Evolutionary conservation across 176 grass and related monocot species (phyloP).

Genomic region (Miscanthus lutarioriparius): DNA sequence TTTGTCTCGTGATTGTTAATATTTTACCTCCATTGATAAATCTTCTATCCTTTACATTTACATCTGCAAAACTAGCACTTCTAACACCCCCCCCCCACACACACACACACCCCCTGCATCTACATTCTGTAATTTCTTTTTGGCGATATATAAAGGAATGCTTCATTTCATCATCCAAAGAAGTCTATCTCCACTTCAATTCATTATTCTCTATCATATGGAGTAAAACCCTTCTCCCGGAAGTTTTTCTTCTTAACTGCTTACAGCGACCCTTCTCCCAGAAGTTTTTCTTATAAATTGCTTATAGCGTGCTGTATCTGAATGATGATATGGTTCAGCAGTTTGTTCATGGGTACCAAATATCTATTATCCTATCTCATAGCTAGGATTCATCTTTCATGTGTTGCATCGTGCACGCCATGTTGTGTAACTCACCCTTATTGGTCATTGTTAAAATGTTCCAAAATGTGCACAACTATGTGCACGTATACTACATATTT

Average conservation of each 20-base stretch:
- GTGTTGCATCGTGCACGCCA: neutral
- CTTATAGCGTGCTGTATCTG: neutral
- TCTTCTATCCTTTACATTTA: neutral
- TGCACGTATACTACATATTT: neutral
- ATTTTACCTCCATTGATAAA: neutral
- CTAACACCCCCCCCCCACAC: no score
- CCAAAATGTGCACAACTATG: no score
- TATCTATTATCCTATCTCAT: neutral
- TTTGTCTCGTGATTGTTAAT: neutral
- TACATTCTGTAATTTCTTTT: no score
- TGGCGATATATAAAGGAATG: no score
- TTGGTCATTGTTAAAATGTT: neutral
- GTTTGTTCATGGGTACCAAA: neutral
- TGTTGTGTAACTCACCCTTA: neutral
- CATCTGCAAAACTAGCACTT: neutral
- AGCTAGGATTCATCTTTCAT: neutral
- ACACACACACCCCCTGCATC: no score
- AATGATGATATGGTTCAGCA: neutral
- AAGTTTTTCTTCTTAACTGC: neutral
- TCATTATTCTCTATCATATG: no score
- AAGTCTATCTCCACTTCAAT: no score
- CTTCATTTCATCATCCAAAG: no score
- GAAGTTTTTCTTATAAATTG: neutral
- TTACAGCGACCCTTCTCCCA: no score
- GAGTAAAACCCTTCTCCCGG: no score